phyloP scores from a whole-genome alignment of 495 filamentous ascomycete genomes.

The Penicillium coprophilum region DNA sequence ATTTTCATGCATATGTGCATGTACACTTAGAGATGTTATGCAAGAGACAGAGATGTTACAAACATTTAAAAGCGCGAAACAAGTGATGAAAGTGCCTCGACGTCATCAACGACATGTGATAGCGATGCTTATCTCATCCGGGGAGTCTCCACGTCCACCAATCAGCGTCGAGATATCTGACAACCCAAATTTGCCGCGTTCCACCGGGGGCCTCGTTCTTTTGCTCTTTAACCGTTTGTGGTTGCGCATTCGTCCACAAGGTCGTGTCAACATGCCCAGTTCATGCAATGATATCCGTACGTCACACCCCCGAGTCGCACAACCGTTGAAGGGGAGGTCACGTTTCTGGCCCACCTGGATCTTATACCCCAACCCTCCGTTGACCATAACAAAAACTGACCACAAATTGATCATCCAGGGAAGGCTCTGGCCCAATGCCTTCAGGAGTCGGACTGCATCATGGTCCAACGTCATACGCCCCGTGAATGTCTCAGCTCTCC shows the following conservation, averaged over 20 bases:
- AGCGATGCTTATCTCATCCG: conserved; percentile 44
- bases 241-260: conserved; percentile 11
- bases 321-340: not conserved
- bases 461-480: conserved; percentile 82
- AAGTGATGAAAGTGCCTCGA: conserved; percentile 15
- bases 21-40: not conserved
- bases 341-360: conserved; percentile 8
- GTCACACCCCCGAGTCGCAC: conserved; percentile 26
- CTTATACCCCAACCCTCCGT: conserved; percentile 5
- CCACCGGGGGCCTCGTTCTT: not conserved
- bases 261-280: conserved; percentile 70
- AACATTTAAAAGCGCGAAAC: conserved; percentile 3
- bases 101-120: conserved; percentile 35
- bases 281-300: conserved; percentile 96
- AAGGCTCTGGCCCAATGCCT: conserved; percentile 90
- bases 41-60: conserved; percentile 1
- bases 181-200: conserved; percentile 24
- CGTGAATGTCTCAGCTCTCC: conserved; percentile 85
- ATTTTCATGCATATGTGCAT: conserved; percentile 6
- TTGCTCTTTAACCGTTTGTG: conserved; percentile 6
- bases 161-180: conserved; percentile 23
- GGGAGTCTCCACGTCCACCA: conserved; percentile 19
- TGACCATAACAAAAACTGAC: conserved; percentile 15
- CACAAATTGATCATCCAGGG: conserved; percentile 52
- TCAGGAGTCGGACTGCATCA: conserved; percentile 91